A percentile compares a stretch with the other conserved stretches of the same genome.
Evolutionary conservation across 768 basidiomycete species (phyloP).

Genomic region (Suillus decipiens): DNA sequence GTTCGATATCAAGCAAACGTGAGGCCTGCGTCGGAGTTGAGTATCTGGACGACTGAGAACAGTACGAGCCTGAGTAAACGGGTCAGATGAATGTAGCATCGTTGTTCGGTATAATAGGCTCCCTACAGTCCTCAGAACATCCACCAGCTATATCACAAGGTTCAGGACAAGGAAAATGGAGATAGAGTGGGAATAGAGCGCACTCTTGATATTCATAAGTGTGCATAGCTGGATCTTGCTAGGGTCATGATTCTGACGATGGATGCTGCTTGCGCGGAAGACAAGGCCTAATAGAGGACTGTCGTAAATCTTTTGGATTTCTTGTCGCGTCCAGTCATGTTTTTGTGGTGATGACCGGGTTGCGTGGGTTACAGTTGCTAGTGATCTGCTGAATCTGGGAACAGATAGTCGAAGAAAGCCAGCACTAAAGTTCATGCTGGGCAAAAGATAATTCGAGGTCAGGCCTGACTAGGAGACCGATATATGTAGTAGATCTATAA

Average conservation of each 20-base stretch:
- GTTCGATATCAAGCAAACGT: constrained; percentile 83
- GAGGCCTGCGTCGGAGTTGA: constrained; percentile 88
- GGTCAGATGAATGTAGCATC: constrained; percentile 5
- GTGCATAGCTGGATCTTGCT: constrained; percentile 94
- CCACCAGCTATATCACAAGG: constrained; percentile 69
- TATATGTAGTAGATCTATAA: background rate
- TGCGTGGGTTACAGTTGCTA: constrained; percentile 55
- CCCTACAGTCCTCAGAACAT: constrained; percentile 91
- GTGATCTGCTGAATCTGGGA: constrained; percentile 42
- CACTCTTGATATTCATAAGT: constrained; percentile 98
- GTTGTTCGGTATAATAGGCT: constrained; percentile 10
- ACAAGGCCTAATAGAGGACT: constrained; percentile 85
- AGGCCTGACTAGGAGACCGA: background rate
- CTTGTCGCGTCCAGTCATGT: constrained; percentile 72
- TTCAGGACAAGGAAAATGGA: constrained; percentile 17
- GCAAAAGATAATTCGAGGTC: no score
- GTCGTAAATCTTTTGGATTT: constrained; percentile 87
- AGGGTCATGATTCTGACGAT: constrained; percentile 86
- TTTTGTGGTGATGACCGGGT: constrained; percentile 38
- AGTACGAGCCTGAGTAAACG: constrained; percentile 76
- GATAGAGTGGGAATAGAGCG: constrained; percentile 37
- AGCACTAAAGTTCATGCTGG: constrained; percentile 5
- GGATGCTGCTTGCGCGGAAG: constrained; percentile 81
- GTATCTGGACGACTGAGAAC: constrained; percentile 96
- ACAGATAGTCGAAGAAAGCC: constrained; percentile 13